A percentile compares a stretch with the other conserved stretches of the same genome.
Conservation (phyloP, 2,329 filamentous ascomycete species). For the Paecilomyces dactylethromorphus region DNA sequence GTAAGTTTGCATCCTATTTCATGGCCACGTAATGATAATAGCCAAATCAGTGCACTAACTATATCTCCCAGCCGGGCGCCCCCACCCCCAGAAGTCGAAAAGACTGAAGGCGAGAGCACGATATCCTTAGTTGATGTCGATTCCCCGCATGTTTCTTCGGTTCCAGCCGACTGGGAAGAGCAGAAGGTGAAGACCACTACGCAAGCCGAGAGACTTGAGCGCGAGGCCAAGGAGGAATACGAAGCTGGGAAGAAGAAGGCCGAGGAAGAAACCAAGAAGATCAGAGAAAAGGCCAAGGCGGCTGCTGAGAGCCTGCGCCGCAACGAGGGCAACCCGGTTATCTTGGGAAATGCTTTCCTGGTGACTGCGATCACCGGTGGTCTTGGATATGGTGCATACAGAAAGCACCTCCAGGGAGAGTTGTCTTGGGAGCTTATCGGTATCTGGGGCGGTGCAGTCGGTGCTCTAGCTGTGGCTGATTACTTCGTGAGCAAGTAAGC, state of each 20-base stretch:
- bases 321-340: slow-evolving; percentile 42
- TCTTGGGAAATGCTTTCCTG: slow-evolving; percentile 40
- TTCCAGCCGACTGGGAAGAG: slow-evolving; percentile 35
- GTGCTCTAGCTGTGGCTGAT: slow-evolving; percentile 38
- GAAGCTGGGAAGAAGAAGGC: slow-evolving; percentile 18
- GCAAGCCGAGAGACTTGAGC: slow-evolving; percentile 39
- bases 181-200: slow-evolving; percentile 40
- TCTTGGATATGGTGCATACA: slow-evolving; percentile 42
- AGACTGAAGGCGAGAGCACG: slow-evolving; percentile 33
- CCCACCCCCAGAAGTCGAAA: slow-evolving; percentile 30
- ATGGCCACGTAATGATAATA: not conserved
- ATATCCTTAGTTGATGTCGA: slow-evolving; percentile 42
- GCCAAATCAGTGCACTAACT: not conserved
- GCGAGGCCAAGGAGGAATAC: slow-evolving; percentile 28
- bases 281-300: slow-evolving; percentile 26
- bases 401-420: slow-evolving; percentile 38
- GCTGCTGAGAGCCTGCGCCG: slow-evolving; percentile 22
- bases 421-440: slow-evolving; percentile 42
- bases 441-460: slow-evolving; percentile 36
- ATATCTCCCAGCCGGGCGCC: slow-evolving; percentile 34
- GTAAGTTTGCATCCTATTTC: slow-evolving; percentile 21
- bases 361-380: slow-evolving; percentile 34
- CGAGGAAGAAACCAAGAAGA: slow-evolving; percentile 22
- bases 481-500: slow-evolving; percentile 46
- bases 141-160: slow-evolving; percentile 38